These are phyloP conservation scores for Mortierella polycephala DNA, from an alignment of 371 early-diverging fungal species.

Conservation along the genomic window DNA sequence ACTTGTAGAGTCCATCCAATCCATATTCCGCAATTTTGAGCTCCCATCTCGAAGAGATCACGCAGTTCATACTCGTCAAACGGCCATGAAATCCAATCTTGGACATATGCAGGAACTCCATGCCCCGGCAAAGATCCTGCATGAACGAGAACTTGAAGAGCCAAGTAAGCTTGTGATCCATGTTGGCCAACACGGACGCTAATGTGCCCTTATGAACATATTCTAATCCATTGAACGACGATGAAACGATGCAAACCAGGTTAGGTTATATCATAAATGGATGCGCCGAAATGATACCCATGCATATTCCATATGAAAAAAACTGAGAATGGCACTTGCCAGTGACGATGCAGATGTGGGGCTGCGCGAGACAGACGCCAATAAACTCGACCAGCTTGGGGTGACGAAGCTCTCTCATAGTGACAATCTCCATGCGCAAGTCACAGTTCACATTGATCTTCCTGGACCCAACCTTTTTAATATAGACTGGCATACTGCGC, in stretches of 20 bases:
- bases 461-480: slow-evolving; percentile 55
- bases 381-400: slow-evolving; percentile 57
- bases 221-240: slow-evolving; percentile 18
- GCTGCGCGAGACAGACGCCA: slow-evolving; percentile 49
- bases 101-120: slow-evolving; percentile 63
- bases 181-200: slow-evolving; percentile 57
- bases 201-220: slow-evolving; percentile 61
- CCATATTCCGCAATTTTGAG: slow-evolving; percentile 65
- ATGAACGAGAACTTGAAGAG: slow-evolving; percentile 64
- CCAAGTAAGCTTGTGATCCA: slow-evolving; percentile 62
- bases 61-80: slow-evolving; percentile 58
- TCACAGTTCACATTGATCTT: slow-evolving; percentile 41
- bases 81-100: slow-evolving; percentile 60
- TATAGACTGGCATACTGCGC: slow-evolving; percentile 61
- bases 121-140: slow-evolving; percentile 61
- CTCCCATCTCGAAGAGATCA: slow-evolving; percentile 64
- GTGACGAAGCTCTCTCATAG: slow-evolving; percentile 56
- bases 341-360: slow-evolving; percentile 56
- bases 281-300: no score
- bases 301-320: no score
- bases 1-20: slow-evolving; percentile 41
- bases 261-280: no score
- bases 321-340: slow-evolving; percentile 18
- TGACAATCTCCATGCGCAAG: slow-evolving; percentile 55
- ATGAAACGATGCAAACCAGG: background rate